Evolutionary conservation across 495 filamentous ascomycete genomes (phyloP), one percentile per base, ranked within the genome.

Genomic region (Elaphomyces granulatus): DNA sequence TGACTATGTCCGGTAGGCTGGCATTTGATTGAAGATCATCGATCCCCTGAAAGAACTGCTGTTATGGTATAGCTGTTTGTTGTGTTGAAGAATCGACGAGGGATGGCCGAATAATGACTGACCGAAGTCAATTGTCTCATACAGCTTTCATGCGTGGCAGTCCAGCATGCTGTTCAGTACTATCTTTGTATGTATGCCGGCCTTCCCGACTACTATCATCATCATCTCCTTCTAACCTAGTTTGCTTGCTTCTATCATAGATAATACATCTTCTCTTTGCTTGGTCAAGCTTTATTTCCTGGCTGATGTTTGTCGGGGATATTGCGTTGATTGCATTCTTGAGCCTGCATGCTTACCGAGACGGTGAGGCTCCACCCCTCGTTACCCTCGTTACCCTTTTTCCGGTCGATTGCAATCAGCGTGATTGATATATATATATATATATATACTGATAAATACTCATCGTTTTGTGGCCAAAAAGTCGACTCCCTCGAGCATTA

Each of bases 141-240:
- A 23, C 49, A 92, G 86, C 48, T 94, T 94, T 45, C 90, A 98
- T 58, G 90, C 87, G 6, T 95, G 90, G 88, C 88, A 96, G 61
- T 83, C 78, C 3, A 80, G 80, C 44, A 70, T 96, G 58, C 59
- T 95, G 12, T 98, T 95, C 57, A 77, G 82, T 15, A 74, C 71
- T 41, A 55, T 98, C 34, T 92, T 94, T 55, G 77, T 88, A 56
- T 49, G 71, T 65, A 18, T 37, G 4, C 21, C 33, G 37, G 8
- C 31, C 36, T 12, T 23, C 15, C 15, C 20, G 4, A 15, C 10
- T 26, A 2, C 19, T 20, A 18, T 3, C 15, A 15, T n/a, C n/a
- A n/a, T n/a, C n/a, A n/a, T n/a, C n/a, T 12, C 4, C 15, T 19
- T 17, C 15, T 31, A 15, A 15, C 18, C 35, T 8, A 3, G 31